These are phyloP conservation scores for Neurospora africana DNA, from an alignment of 495 filamentous ascomycete genomes.

Conservation along the genomic window DNA sequence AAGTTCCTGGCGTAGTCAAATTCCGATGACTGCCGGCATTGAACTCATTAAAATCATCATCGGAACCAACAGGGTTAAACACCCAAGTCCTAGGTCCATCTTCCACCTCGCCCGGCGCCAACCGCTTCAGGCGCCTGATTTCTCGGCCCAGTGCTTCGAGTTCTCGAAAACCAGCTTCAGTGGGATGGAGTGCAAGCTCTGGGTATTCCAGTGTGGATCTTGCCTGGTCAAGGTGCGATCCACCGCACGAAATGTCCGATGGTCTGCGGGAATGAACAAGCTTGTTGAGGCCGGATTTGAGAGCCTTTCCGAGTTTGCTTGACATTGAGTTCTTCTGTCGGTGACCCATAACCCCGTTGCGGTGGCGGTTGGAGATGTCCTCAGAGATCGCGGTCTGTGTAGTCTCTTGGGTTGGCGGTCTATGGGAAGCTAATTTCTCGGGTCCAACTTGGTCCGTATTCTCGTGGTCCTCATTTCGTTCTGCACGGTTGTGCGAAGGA, in stretches of 20 bases:
- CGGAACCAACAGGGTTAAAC: neutral
- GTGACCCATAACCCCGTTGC: neutral
- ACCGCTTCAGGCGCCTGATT: constrained; percentile 22
- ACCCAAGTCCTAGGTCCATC: neutral
- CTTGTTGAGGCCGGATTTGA: constrained; percentile 23
- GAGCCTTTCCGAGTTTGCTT: constrained; percentile 20
- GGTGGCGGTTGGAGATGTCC: neutral
- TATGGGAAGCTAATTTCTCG: constrained; percentile 8
- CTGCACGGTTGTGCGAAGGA: constrained; percentile 25
- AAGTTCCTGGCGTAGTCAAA: neutral
- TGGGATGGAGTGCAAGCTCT: constrained; percentile 24
- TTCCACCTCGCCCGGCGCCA: neutral
- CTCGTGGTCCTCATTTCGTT: constrained; percentile 20
- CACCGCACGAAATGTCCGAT: constrained; percentile 5
- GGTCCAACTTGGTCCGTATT: constrained; percentile 14
- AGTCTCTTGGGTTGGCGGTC: neutral
- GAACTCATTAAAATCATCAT: neutral
- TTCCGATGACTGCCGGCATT: constrained; percentile 5
- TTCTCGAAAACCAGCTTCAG: constrained; percentile 21
- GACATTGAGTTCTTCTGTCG: constrained; percentile 11
- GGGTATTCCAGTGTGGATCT: constrained; percentile 23
- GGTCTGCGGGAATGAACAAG: constrained; percentile 17
- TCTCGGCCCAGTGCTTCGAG: constrained; percentile 23
- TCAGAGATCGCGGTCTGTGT: neutral
- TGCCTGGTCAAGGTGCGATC: neutral